Evolutionary conservation across 345 rosid species (phyloP), one percentile per base, ranked within the genome.

Genomic region (Acer yangbiense): DNA sequence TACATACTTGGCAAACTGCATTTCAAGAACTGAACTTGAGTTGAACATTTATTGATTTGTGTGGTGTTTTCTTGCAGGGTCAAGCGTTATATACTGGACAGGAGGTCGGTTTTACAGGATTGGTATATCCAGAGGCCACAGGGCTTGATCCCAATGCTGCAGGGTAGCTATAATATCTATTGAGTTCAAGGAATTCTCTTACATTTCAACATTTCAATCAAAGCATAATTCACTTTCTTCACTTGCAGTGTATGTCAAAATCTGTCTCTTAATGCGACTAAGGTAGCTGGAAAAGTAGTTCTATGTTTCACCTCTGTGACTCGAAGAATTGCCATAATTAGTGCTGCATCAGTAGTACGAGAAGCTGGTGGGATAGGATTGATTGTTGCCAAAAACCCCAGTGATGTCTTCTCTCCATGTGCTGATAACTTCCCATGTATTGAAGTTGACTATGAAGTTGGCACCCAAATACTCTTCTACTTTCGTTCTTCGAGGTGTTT

Each of bases 361-460:
- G 71, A 64, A 5, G 85, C 85, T 23, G 85, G 93, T 4, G 91
- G 86, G 0, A 71, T 55, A 21, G 97, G 94, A 8, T 69, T 91
- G 35, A 88, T 91, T 18, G 79, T 87, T 76, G 94, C 92, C 9
- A 88, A 86, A 79, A 85, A 87, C 25, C 92, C 89, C 0, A 83
- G 78, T 0, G 81, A 92, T 78, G 78, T 77, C 55, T 74, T 88
- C 68, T 77, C 60, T 55, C 87, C 87, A 0, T 72, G 87, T 68
- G 7, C 18, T 3, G 74, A 72, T 16, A 82, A 79, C 48, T 87
- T 90, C 78, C 94, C 97, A 0, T 82, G 78, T 70, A 48, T 89
- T 2, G 88, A 86, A 79, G 91, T 90, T 21, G 92, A 90, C 82
- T 89, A 86, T 4, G 94, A 89, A 85, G 80, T 84, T 21, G 94